These are phyloP conservation scores for Trichoderma harzianum DNA, from an alignment of 2,329 filamentous ascomycete species.

Conservation along the genomic window DNA sequence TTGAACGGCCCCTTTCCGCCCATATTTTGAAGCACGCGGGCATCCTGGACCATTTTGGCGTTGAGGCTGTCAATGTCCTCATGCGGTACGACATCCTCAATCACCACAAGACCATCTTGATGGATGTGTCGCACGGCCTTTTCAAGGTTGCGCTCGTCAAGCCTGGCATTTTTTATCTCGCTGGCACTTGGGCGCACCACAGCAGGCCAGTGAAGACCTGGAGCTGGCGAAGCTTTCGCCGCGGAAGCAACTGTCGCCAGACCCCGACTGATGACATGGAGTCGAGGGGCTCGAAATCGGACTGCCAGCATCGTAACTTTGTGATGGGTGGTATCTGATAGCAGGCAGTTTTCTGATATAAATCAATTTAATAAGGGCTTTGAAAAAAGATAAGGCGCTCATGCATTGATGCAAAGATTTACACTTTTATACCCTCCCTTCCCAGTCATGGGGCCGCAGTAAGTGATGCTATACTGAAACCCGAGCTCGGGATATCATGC, in stretches of 20 bases:
- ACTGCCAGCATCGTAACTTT: background rate
- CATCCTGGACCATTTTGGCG: conserved; percentile 57
- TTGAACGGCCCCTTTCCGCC: conserved; percentile 58
- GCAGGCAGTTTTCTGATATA: background rate
- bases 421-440: background rate
- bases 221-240: background rate
- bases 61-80: conserved; percentile 54
- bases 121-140: conserved; percentile 50
- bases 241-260: conserved; percentile 5
- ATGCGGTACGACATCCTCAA: conserved; percentile 51
- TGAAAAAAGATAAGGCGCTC: background rate
- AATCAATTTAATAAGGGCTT: background rate
- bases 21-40: conserved; percentile 45
- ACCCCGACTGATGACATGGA: background rate
- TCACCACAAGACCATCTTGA: conserved; percentile 53
- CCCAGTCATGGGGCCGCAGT: background rate
- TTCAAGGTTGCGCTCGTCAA: conserved; percentile 52
- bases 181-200: conserved; percentile 36
- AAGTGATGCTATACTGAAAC: conserved; percentile 23
- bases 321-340: no score
- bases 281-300: conserved; percentile 9
- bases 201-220: background rate
- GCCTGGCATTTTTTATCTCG: conserved; percentile 38
- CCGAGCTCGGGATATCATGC: conserved; percentile 32
- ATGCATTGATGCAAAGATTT: background rate